Evolutionary conservation across 2,329 filamentous ascomycete genomes (phyloP).

Genomic region (Nothomitra cinnamomea): DNA sequence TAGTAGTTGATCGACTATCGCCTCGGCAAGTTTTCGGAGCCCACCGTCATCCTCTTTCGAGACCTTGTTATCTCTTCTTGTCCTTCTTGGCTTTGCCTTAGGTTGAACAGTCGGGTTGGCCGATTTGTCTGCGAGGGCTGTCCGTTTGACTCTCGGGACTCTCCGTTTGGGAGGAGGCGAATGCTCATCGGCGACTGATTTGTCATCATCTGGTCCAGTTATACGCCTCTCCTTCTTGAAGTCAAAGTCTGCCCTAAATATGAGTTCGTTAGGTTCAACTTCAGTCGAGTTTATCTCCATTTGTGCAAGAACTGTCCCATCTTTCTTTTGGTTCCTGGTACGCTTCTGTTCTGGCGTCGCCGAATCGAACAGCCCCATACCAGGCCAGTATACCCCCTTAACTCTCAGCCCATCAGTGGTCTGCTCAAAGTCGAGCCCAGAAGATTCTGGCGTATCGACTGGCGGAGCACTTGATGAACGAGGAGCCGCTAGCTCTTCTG

Average conservation of each 20-base stretch:
- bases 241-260: slow-evolving; percentile 27
- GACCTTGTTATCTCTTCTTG: not conserved
- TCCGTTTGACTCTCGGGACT: slow-evolving; percentile 8
- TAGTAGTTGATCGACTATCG: not conserved
- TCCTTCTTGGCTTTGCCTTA: not conserved
- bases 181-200: not conserved
- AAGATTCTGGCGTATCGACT: not conserved
- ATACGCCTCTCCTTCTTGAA: slow-evolving; percentile 28
- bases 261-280: slow-evolving; percentile 28
- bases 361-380: slow-evolving; percentile 35
- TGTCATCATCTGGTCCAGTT: slow-evolving; percentile 18
- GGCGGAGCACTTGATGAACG: not conserved
- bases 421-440: slow-evolving; percentile 1
- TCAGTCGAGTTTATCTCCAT: slow-evolving; percentile 28
- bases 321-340: slow-evolving; percentile 34
- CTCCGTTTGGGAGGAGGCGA: slow-evolving; percentile 4
- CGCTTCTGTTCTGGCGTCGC: slow-evolving; percentile 30
- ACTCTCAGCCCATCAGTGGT: slow-evolving; percentile 3
- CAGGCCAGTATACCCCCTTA: slow-evolving; percentile 31
- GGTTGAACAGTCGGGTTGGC: not conserved
- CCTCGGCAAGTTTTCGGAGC: not conserved
- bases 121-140: not conserved
- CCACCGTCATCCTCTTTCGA: not conserved
- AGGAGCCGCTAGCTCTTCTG: not conserved
- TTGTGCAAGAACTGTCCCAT: slow-evolving; percentile 25